These are phyloP conservation scores for Linum tenue DNA, from an alignment of 345 rosid species.

Conservation along the genomic window DNA sequence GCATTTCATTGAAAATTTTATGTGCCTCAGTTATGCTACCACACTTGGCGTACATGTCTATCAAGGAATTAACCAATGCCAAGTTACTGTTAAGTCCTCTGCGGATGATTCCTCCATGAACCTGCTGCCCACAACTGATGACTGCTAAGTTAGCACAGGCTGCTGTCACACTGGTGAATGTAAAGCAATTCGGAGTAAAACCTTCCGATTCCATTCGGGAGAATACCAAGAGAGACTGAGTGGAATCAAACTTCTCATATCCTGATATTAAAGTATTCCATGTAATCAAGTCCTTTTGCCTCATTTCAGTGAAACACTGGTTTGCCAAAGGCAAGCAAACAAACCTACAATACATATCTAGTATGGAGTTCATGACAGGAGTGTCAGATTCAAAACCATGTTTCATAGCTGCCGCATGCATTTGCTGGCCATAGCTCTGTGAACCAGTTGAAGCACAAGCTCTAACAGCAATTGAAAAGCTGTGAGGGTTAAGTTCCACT, in stretches of 20 bases:
- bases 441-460: conserved; percentile 71
- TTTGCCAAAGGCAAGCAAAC: conserved; percentile 50
- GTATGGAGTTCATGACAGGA: conserved; percentile 72
- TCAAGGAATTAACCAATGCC: conserved; percentile 59
- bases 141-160: conserved; percentile 68
- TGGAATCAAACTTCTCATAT: conserved; percentile 48
- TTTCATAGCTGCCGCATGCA: conserved; percentile 50
- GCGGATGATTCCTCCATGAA: conserved; percentile 59
- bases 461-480: conserved; percentile 71
- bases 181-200: conserved; percentile 63
- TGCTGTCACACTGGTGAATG: conserved; percentile 63
- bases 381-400: conserved; percentile 55
- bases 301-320: conserved; percentile 56
- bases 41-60: conserved; percentile 91
- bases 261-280: conserved; percentile 86
- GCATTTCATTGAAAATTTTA: conserved; percentile 44
- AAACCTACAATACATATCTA: conserved; percentile 88
- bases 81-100: conserved; percentile 47
- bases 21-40: conserved; percentile 52
- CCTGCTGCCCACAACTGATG: conserved; percentile 63
- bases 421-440: conserved; percentile 46
- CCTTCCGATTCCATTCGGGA: conserved; percentile 53
- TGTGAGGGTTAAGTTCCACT: conserved; percentile 47
- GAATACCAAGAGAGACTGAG: conserved; percentile 47
- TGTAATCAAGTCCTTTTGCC: conserved; percentile 56